Conservation (phyloP, 805 yeast species). For the Teunomyces stri region DNA sequence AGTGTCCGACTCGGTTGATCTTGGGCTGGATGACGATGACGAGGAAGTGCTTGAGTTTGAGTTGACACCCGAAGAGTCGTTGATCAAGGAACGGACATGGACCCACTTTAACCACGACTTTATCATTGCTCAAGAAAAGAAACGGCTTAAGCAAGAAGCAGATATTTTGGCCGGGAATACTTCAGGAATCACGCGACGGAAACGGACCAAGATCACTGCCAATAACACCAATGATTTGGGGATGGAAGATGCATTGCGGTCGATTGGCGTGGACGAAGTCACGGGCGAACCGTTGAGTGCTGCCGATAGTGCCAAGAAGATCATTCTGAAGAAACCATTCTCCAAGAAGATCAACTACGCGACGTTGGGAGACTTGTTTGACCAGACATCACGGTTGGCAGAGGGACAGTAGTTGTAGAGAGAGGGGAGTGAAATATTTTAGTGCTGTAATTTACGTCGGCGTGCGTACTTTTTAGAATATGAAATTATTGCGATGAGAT, state of each 20-base stretch:
- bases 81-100: slow-evolving; percentile 82
- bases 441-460: background rate
- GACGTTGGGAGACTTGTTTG: slow-evolving; percentile 59
- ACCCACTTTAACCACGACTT: slow-evolving; percentile 85
- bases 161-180: slow-evolving; percentile 82
- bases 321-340: slow-evolving; percentile 71
- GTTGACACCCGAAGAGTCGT: slow-evolving; percentile 66
- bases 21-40: slow-evolving; percentile 72
- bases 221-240: slow-evolving; percentile 27
- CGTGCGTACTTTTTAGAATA: background rate
- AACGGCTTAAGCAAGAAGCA: slow-evolving; percentile 78
- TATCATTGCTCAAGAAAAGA: slow-evolving; percentile 79
- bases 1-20: slow-evolving; percentile 59
- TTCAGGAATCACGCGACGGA: slow-evolving; percentile 30
- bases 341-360: slow-evolving; percentile 90
- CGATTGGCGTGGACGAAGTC: slow-evolving; percentile 44
- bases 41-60: slow-evolving; percentile 66
- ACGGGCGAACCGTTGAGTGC: slow-evolving; percentile 52
- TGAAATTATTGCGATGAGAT: background rate
- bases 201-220: slow-evolving; percentile 30
- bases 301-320: slow-evolving; percentile 73
- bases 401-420: background rate
- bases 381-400: background rate
- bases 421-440: background rate
- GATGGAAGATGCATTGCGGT: slow-evolving; percentile 29